A percentile compares a stretch with the other conserved stretches of the same genome.
Conservation (phyloP, 441 rosid genomes). For the Erodium chrysanthum region DNA sequence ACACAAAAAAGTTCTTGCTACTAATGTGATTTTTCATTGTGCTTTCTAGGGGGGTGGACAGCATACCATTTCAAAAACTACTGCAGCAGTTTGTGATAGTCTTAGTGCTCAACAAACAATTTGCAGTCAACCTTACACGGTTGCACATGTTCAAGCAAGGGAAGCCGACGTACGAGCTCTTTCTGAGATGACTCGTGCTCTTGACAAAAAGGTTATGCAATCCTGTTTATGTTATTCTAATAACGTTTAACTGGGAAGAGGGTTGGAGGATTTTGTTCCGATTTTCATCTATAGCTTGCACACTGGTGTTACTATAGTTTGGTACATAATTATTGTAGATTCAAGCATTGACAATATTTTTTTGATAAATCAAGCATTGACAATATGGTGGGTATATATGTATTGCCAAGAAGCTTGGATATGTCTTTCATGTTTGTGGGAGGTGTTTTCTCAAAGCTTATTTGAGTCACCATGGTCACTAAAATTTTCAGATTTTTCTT, state of each 20-base stretch:
- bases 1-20: neutral
- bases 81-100: slow-evolving; percentile 28
- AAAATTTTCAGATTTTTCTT: neutral
- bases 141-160: slow-evolving; percentile 37
- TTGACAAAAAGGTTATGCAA: slow-evolving; percentile 48
- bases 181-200: slow-evolving; percentile 37
- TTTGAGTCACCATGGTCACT: neutral
- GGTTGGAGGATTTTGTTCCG: neutral
- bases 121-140: slow-evolving; percentile 34
- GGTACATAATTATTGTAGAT: neutral
- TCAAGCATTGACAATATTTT: neutral
- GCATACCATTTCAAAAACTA: slow-evolving; percentile 29
- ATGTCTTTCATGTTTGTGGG: neutral
- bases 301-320: neutral
- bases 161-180: slow-evolving; percentile 51
- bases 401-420: neutral
- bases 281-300: no score
- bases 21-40: slow-evolving; percentile 14
- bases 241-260: neutral
- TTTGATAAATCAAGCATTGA: no score
- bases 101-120: slow-evolving; percentile 31
- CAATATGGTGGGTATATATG: neutral
- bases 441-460: neutral
- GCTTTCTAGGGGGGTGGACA: slow-evolving; percentile 37
- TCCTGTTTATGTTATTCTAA: neutral